Percentiles rank a stretch among this genome's conserved stretches.
phyloP scores from a whole-genome alignment of 148 eudicot species.

The Rhododendron ferrugineum region DNA sequence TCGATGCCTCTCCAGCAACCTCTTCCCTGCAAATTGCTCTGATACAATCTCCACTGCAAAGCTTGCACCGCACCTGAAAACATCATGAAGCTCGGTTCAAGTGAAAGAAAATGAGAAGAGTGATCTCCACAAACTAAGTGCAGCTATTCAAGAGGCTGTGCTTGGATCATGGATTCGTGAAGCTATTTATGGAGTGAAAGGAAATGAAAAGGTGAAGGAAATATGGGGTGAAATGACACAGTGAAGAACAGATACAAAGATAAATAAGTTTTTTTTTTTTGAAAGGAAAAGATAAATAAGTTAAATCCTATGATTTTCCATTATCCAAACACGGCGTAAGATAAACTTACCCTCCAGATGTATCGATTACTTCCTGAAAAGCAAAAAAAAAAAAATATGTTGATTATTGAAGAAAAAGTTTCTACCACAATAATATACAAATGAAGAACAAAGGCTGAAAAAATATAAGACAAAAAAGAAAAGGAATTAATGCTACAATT shows the following conservation, averaged over 20 bases:
- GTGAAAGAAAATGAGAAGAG: not conserved
- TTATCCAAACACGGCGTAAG: not conserved
- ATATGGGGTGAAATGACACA: not conserved
- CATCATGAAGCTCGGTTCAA: not conserved
- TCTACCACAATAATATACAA: not conserved
- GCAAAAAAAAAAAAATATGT: not conserved
- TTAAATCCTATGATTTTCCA: not conserved
- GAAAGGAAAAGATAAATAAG: not conserved
- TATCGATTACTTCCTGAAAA: conserved; percentile 78
- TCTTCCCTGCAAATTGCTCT: conserved; percentile 75
- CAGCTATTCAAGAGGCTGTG: not conserved
- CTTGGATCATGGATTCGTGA: not conserved
- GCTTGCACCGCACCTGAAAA: conserved; percentile 83
- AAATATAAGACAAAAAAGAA: not conserved
- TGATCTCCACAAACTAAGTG: not conserved
- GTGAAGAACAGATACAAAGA: not conserved
- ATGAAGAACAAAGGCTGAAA: not conserved
- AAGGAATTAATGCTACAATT: no score
- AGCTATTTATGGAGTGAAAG: not conserved
- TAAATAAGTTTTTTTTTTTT: no score
- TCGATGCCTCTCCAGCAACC: conserved; percentile 88
- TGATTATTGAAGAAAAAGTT: not conserved
- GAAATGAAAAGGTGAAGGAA: not conserved
- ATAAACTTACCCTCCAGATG: conserved; percentile 85
- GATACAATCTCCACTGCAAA: conserved; percentile 71